Evolutionary conservation across 345 rosid species (phyloP), one percentile per base, ranked within the genome.

Genomic region (Eucalyptus brandiana): DNA sequence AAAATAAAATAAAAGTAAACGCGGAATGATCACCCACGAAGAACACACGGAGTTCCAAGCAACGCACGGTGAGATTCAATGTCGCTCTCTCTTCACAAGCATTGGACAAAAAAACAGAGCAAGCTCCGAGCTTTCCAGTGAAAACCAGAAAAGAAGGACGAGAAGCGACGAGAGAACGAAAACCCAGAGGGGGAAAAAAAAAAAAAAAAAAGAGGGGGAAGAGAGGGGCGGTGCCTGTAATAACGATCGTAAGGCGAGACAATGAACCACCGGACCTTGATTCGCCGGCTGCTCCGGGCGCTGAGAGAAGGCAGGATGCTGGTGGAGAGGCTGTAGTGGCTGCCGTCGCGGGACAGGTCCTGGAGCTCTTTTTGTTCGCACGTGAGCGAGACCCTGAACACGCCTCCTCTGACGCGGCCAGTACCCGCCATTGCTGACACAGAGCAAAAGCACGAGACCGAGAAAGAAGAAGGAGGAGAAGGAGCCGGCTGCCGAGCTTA

Each of bases 251-350:
- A 95, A 87, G 99, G 99, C 17, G 98, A 98, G 14, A 98, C 6
- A 76, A 94, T 92, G 93, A 91, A 95, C 54, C 91, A 87, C 40
- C 90, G 88, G 54, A 98, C 98, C 95, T 93, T 94, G 80, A 96
- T 90, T 86, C 97, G 81, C 34, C 98, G 98, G 88, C 92, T 94
- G 89, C 98, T 97, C 89, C 97, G 93, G 13, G 99, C 98, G 3
- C 99, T 99, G 7, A 98, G 98, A 17, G 99, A 93, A 60, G 99
- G 99, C 88, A 98, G 92, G 60, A 98, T 93, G 14, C 96, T 98
- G 42, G 97, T 96, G 4, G 98, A 89, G 69, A 98, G 95, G 91
- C 99, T 98, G 89, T 96, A 97, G 62, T 95, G 97, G 89, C 99
- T 98, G 6, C 96, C 96, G 21, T 96, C 96, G 90, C 97, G 91